A percentile compares a stretch with the other conserved stretches of the same genome.
These are phyloP conservation scores for Funneliformis caledonium DNA, from an alignment of 371 early-diverging fungal species.

Conservation along the genomic window DNA sequence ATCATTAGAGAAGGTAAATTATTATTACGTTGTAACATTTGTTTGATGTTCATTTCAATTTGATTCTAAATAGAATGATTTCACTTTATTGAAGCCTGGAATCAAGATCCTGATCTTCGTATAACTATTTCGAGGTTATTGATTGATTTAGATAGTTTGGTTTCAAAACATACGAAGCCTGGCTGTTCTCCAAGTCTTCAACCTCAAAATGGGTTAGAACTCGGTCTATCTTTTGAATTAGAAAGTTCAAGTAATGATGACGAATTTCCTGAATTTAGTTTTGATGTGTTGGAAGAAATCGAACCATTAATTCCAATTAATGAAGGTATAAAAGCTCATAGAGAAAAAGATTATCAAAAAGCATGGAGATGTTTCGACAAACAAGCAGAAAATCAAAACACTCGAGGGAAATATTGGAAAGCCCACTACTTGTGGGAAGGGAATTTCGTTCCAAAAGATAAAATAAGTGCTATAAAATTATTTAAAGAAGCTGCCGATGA, in stretches of 20 bases:
- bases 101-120: constrained; percentile 1
- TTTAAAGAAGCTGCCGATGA: constrained; percentile 13
- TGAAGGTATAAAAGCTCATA: constrained; percentile 21
- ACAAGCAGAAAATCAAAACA: constrained; percentile 5
- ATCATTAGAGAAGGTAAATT: constrained; percentile 9
- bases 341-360: not conserved
- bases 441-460: not conserved
- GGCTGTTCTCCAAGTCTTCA: not conserved
- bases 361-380: constrained; percentile 26
- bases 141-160: not conserved
- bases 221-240: too few species aligned
- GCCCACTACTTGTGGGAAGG: constrained; percentile 20
- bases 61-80: too few species aligned
- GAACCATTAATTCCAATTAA: not conserved
- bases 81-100: constrained; percentile 23
- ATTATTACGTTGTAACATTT: too few species aligned
- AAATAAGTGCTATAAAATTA: not conserved
- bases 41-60: not conserved
- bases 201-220: not conserved
- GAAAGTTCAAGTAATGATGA: not conserved
- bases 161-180: not conserved
- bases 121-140: not conserved
- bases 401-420: constrained; percentile 19
- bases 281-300: too few species aligned
- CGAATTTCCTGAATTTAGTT: not conserved